Base-by-base conservation (phyloP, 1,284 basidiomycete species). In the Chondrostereum purpureum region DNA sequence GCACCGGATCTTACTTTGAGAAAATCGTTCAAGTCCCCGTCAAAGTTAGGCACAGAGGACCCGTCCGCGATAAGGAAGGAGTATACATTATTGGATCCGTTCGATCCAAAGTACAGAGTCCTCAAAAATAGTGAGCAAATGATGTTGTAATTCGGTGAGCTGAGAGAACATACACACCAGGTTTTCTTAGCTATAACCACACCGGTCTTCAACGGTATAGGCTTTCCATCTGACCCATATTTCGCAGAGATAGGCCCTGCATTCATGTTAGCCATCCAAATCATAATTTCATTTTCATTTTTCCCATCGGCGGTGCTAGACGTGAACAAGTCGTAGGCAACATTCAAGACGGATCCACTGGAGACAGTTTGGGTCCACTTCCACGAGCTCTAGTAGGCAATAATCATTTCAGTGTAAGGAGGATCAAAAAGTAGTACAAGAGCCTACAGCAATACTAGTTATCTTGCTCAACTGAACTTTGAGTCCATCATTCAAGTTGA, bases 261-360 rank as follows among this genome's bases (percentile, higher is more conserved):
- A 50, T 75, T 73, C 63, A 62, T 69, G 56, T 75, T 78, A 4
- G 67, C 78, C 12, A 83, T 68, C 81, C 82, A 83, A 48, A 84
- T 62, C 81, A 84, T 84, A 50, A 82, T 71, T 56, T 84, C 82
- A 53, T 77, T 70, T 22, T 63, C 65, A 49, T 70, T 69, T n/a
- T 66, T 60, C n/a, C 80, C 80, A 1, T 70, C 70, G 23, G 75
- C 38, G 1, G 66, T 65, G 47, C 59, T 60, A 1, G 80, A 71
- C 0, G 80, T 83, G 65, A 83, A 84, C 1, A 83, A 51, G 51
- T 84, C 81, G 50, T 71, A 84, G 8, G 79, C 75, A 39, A 81
- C 68, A 49, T 83, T 69, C 0, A 74, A 72, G 35, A 78, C 71
- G 47, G 68, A 53, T 0, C 48, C 50, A 8, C 58, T 62, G 2